A percentile compares a stretch with the other conserved stretches of the same genome.
Evolutionary conservation across 305 asterid genomes (phyloP).

Genomic region (Fraxinus floribunda): DNA sequence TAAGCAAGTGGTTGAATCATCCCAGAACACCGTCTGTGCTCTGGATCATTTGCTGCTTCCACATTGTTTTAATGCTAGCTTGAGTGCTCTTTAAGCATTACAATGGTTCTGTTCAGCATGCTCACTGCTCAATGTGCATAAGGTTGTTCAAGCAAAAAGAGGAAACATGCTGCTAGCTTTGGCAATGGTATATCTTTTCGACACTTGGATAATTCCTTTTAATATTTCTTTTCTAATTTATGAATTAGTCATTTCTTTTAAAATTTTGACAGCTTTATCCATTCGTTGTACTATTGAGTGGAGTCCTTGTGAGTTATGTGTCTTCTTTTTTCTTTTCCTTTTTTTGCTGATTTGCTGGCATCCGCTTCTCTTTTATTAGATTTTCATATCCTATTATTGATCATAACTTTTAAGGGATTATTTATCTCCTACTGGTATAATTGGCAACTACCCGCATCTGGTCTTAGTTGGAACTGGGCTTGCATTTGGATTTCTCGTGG

Average conservation of each 20-base stretch:
- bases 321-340: too few relatives aligned
- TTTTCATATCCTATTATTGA: constrained; percentile 22
- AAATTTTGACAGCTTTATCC: constrained; percentile 59
- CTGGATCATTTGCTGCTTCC: constrained; percentile 5
- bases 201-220: neutral
- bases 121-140: constrained; percentile 58
- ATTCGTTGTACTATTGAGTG: constrained; percentile 64
- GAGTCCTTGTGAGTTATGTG: constrained; percentile 44
- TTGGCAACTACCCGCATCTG: constrained; percentile 62
- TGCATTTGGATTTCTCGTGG: constrained; percentile 95
- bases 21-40: constrained; percentile 2
- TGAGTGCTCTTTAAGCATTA: neutral
- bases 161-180: constrained; percentile 76
- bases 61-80: constrained; percentile 13
- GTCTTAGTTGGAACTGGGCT: constrained; percentile 73
- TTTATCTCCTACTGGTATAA: constrained; percentile 68
- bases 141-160: constrained; percentile 72
- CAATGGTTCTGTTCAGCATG: constrained; percentile 30
- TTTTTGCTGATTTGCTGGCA: too few relatives aligned
- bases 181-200: constrained; percentile 67
- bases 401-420: constrained; percentile 58
- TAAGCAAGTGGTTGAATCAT: neutral
- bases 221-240: neutral
- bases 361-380: too few relatives aligned
- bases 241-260: neutral